A percentile compares a stretch with the other conserved stretches of the same genome.
phyloP scores from a whole-genome alignment of 192 early-diverging fungal genomes.

The Backusella macrospora region DNA sequence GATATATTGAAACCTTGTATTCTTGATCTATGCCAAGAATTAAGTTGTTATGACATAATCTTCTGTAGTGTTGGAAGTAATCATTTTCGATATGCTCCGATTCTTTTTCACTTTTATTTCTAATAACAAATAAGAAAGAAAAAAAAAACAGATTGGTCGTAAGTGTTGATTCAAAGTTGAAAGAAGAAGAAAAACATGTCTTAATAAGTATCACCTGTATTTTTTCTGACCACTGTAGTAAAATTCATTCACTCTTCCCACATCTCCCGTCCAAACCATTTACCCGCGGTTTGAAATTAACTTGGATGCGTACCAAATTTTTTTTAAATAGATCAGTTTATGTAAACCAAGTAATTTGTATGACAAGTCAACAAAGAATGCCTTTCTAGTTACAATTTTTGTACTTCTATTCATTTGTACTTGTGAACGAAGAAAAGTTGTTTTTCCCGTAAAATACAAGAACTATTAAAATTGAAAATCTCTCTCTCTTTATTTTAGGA shows the following conservation, averaged over 20 bases:
- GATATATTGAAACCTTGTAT: not conserved
- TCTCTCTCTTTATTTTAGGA: not conserved
- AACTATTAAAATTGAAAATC: not conserved
- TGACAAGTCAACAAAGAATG: slow-evolving; percentile 6
- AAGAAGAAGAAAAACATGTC: too few relatives aligned
- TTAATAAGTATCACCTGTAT: too few relatives aligned
- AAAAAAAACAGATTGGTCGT: not conserved
- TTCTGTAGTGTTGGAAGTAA: not conserved
- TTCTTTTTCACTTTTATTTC: too few relatives aligned
- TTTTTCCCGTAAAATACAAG: not conserved
- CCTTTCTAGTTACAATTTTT: not conserved
- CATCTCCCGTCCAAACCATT: not conserved
- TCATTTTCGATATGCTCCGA: not conserved
- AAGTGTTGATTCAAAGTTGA: too few relatives aligned
- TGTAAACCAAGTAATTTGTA: not conserved
- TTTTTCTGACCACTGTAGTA: not conserved
- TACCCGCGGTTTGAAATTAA: slow-evolving; percentile 9
- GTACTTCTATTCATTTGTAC: not conserved
- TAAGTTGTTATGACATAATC: not conserved
- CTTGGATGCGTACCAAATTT: not conserved
- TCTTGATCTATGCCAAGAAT: slow-evolving; percentile 8
- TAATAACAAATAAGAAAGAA: not conserved
- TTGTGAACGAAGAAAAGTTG: slow-evolving; percentile 5
- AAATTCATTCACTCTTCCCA: not conserved
- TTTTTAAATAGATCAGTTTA: slow-evolving; percentile 13